Percentiles rank a stretch among this genome's conserved stretches.
Evolutionary conservation across 176 grass and related monocot species (phyloP).

Genomic region (Olyra latifolia): DNA sequence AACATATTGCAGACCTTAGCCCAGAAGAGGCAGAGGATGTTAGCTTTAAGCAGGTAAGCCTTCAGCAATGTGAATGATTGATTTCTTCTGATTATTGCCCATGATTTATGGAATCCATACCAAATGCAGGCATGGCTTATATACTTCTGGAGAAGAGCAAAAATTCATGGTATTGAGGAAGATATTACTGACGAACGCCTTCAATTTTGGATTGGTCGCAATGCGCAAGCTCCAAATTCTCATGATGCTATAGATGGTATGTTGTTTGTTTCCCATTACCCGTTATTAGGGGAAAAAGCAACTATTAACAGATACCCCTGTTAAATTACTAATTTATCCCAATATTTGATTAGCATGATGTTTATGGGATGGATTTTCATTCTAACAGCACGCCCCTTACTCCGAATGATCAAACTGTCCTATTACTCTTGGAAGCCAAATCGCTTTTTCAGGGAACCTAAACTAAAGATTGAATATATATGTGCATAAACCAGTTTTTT

Average conservation of each 20-base stretch:
- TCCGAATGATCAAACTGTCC: not conserved
- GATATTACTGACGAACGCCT: conserved; percentile 95
- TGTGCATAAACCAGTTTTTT: not conserved
- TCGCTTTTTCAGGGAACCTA: not conserved
- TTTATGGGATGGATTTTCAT: not conserved
- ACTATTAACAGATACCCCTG: not conserved
- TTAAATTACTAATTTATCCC: not conserved
- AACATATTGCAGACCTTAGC: conserved; percentile 76
- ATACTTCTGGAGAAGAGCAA: conserved; percentile 96
- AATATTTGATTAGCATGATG: not conserved
- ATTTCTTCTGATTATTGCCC: conserved; percentile 15
- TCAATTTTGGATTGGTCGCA: conserved; percentile 91
- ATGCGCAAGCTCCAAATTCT: conserved; percentile 69
- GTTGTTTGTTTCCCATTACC: conserved; percentile 16
- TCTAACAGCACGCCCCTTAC: not conserved
- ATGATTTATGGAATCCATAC: conserved; percentile 15
- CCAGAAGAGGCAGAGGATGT: conserved; percentile 91
- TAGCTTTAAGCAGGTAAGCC: conserved; percentile 85
- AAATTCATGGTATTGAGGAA: conserved; percentile 88
- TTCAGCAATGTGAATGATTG: conserved; percentile 30
- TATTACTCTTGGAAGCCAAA: not conserved
- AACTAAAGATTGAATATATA: not conserved
- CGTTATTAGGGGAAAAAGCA: not conserved
- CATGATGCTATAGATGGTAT: conserved; percentile 96
- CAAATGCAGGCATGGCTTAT: conserved; percentile 80